A percentile compares a stretch with the other conserved stretches of the same genome.
phyloP scores from a whole-genome alignment of 139 green algal species.

The Ulvella scutata region DNA sequence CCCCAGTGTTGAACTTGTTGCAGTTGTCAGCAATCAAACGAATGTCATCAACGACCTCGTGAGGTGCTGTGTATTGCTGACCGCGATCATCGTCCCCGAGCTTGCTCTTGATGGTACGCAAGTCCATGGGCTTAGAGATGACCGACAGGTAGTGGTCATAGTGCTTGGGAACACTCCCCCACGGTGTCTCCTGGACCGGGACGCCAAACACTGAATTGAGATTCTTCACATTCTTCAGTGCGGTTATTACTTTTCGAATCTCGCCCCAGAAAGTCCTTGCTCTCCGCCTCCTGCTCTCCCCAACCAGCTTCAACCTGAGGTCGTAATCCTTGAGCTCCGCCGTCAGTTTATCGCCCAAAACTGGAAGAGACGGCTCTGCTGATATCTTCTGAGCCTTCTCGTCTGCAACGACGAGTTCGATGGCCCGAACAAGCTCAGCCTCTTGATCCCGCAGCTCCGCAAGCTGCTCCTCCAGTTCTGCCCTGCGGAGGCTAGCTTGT shows the following conservation, averaged over 20 bases:
- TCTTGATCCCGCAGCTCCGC: not conserved
- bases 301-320: not conserved
- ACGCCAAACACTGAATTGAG: not conserved
- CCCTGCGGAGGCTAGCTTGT: no score
- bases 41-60: not conserved
- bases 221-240: not conserved
- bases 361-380: not conserved
- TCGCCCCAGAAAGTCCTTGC: not conserved
- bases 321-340: not conserved
- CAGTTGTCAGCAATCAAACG: slow-evolving; percentile 3
- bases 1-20: not conserved
- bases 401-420: not conserved
- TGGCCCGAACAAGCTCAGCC: not conserved
- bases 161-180: not conserved
- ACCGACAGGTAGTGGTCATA: not conserved
- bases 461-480: not conserved
- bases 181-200: not conserved
- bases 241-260: not conserved
- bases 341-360: not conserved
- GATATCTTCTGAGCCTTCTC: not conserved
- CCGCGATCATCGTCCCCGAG: not conserved
- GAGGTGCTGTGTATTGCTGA: not conserved
- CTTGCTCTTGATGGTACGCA: not conserved
- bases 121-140: slow-evolving; percentile 1
- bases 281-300: not conserved